Evolutionary conservation across 352 stramenopile genomes (phyloP), one percentile per base, ranked within the genome.

Genomic region (Globisporangium radiosum): DNA sequence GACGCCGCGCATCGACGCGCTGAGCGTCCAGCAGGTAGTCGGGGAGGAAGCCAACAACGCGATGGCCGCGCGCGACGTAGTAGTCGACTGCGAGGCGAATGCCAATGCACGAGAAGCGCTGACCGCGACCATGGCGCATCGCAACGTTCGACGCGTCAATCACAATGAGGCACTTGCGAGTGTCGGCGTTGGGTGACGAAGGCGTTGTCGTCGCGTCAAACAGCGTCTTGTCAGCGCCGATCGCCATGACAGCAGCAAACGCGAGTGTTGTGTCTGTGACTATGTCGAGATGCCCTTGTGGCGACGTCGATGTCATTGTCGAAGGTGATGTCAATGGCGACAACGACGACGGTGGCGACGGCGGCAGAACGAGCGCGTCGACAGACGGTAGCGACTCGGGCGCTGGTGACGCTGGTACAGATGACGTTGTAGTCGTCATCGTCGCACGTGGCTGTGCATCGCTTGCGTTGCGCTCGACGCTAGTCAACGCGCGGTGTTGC

Each of bases 1-100:
- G 69, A 33, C 64, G 68, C 36, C 73, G 72, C 9, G 56, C 63
- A 3, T 57, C 75, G 10, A 83, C 81, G 56, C 85, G 60, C 36
- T 82, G 68, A 10, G 71, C 72, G 37, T 88, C 60, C 2, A 94
- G 68, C 60, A 88, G 75, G 49, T 94, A 94, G 65, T 95, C 86
- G 0, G 86, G 86, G 10, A 94, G 73, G 60, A 95, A 95, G 15
- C 77, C 85, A 8, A 95, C 73, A 0, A 94, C 87, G 15, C 81
- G 81, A 57, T 95, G 82, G 6, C 78, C 80, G 11, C 82, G 68
- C 15, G 63, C 57, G 57, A 79, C 67, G 58, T 89, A 95, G 50
- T 92, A 92, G 45, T 88, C 75, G 14, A 77, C 69, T 42, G 77
- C 81, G 5, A 96, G 68, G 19, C 84, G 78, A 45, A 95, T 83